Evolutionary conservation across 768 basidiomycete genomes (phyloP), one percentile per base, ranked within the genome.

Genomic region (Lepiota venenata): DNA sequence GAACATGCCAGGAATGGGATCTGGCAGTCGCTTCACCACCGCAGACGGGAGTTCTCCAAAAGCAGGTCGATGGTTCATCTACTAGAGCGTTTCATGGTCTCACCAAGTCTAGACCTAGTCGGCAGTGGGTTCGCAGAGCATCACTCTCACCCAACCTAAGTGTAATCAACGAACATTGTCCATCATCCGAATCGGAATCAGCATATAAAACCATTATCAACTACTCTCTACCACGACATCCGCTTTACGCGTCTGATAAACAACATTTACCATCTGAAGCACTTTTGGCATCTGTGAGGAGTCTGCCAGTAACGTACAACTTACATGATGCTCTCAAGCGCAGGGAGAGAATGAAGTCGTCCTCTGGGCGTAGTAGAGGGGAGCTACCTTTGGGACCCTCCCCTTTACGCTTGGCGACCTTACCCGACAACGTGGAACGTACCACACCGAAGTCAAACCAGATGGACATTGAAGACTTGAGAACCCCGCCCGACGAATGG

Each of bases 341-440:
- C 11, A 53, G 25, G 21, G 44, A 53, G 16, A 53, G 38, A 16
- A 2, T 38, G 51, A 53, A 29, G 38, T 51, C 62, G 43, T 57
- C 62, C 16, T 63, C 64, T 21, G 29, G 65, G 22, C 65, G 73
- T 27, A 51, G 56, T 39, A 68, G 65, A 29, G 69, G 66, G 43
- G 77, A 73, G 58, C 75, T 76, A 12, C 60, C 68, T 8, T 54
- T 75, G 18, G 73, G 74, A 1, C 77, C 76, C n/a, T 79, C 79
- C 14, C 77, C 78, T 42, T 61, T 80, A 38, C 71, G 77, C 38
- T 64, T 65, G 45, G 74, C 76, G 73, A 73, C 73, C 22, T 63
- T 76, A 27, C 74, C 74, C 10, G 74, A 73, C 27, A 53, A 53
- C 21, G 60, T 63, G 7, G 59, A 62, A 1, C 20, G 61, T 11